A percentile compares a stretch with the other conserved stretches of the same genome.
Conservation (phyloP, 2,329 filamentous ascomycete genomes). For the Cyclaneusma minus region DNA sequence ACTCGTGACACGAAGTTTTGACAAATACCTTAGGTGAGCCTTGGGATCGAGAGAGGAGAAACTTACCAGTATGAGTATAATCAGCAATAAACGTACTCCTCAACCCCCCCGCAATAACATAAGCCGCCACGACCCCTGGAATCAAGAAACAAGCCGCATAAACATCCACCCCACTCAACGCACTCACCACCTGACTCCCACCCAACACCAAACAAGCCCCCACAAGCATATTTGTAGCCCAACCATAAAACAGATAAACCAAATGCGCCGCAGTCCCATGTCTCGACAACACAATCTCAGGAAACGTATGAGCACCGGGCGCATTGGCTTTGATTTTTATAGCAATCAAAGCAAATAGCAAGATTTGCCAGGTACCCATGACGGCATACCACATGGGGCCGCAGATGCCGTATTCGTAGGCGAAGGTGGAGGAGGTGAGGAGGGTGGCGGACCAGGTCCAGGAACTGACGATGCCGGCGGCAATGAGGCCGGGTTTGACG, state of each 20-base stretch:
- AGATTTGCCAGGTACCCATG: slow-evolving; percentile 23
- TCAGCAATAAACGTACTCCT: slow-evolving; percentile 25
- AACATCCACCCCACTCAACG: slow-evolving; percentile 25
- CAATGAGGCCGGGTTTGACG: slow-evolving; percentile 28
- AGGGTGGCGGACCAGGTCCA: slow-evolving; percentile 33
- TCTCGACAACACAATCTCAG: slow-evolving; percentile 23
- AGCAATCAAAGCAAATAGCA: slow-evolving; percentile 25
- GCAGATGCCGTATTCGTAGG: slow-evolving; percentile 24
- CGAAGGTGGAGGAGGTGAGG: slow-evolving; percentile 24
- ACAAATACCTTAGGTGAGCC: too few relatives aligned
- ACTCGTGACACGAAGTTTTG: too few relatives aligned
- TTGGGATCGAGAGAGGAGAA: too few relatives aligned
- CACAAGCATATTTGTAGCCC: slow-evolving; percentile 25
- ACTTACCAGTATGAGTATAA: slow-evolving; percentile 25
- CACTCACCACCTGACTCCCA: slow-evolving; percentile 22
- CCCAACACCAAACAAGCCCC: slow-evolving; percentile 23
- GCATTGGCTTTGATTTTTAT: slow-evolving; percentile 25
- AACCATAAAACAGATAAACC: slow-evolving; percentile 24
- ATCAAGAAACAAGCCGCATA: slow-evolving; percentile 25
- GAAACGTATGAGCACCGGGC: slow-evolving; percentile 25
- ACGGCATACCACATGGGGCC: slow-evolving; percentile 27
- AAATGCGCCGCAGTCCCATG: slow-evolving; percentile 23
- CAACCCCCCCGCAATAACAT: slow-evolving; percentile 24
- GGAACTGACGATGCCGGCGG: slow-evolving; percentile 28
- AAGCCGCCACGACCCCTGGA: slow-evolving; percentile 22